Evolutionary conservation across 2,329 filamentous ascomycete genomes (phyloP).

Genomic region (Fragosphaeria purpurea): DNA sequence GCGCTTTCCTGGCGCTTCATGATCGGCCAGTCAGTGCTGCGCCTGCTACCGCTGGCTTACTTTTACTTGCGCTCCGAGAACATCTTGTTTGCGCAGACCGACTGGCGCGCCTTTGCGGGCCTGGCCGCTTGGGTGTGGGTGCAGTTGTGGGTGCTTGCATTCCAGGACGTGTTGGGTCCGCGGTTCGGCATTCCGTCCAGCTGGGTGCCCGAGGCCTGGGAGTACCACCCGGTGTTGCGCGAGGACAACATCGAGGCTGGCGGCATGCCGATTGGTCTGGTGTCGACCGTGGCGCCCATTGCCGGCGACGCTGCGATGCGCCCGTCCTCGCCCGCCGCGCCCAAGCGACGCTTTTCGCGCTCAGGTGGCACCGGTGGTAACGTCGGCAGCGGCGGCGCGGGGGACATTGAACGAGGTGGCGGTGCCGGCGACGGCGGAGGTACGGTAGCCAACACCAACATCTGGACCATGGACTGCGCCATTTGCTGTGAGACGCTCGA

Average conservation of each 20-base stretch:
- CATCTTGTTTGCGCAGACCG: constrained; percentile 65
- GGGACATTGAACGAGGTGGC: too few species aligned
- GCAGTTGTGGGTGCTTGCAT: constrained; percentile 68
- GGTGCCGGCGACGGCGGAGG: constrained; percentile 21
- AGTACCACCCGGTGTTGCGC: constrained; percentile 85
- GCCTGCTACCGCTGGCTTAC: constrained; percentile 73
- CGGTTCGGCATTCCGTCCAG: constrained; percentile 70
- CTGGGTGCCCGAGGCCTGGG: constrained; percentile 69
- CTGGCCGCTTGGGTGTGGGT: constrained; percentile 76
- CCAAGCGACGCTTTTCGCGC: constrained; percentile 21
- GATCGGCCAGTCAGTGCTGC: constrained; percentile 67
- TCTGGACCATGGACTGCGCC: constrained; percentile 70
- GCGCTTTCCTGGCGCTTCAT: constrained; percentile 90
- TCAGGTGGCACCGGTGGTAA: neutral
- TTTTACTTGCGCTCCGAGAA: constrained; percentile 74
- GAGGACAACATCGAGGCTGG: constrained; percentile 74
- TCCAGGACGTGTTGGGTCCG: constrained; percentile 77
- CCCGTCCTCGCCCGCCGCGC: constrained; percentile 17
- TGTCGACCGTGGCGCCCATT: neutral
- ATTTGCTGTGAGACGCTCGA: constrained; percentile 91
- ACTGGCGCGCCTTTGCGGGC: constrained; percentile 52
- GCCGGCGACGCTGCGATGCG: constrained; percentile 7
- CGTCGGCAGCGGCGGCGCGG: constrained; percentile 1
- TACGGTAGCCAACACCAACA: constrained; percentile 22
- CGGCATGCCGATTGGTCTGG: constrained; percentile 67